Evolutionary conservation across 2,329 filamentous ascomycete species (phyloP).

Genomic region (Fusarium napiforme): DNA sequence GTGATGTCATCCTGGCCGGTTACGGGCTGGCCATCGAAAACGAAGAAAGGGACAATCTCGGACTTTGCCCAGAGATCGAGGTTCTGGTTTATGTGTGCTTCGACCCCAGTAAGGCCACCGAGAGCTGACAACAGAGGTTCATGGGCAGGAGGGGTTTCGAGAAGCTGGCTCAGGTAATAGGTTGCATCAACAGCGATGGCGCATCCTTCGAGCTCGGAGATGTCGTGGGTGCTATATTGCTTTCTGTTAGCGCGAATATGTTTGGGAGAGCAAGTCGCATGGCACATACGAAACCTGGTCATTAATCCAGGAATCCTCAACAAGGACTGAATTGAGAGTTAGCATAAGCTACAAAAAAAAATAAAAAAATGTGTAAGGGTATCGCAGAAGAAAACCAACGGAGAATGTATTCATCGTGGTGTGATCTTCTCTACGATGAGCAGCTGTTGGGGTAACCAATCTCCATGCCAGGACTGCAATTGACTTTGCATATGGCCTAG

Average conservation of each 20-base stretch:
- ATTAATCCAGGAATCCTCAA: conserved; percentile 54
- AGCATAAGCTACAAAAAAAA: conserved; percentile 26
- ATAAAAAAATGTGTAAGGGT: neutral
- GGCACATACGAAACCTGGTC: conserved; percentile 52
- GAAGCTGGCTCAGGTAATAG: conserved; percentile 84
- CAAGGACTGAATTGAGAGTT: conserved; percentile 47
- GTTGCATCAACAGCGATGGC: conserved; percentile 88
- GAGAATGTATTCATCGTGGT: conserved; percentile 3
- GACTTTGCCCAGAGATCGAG: conserved; percentile 76
- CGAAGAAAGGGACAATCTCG: conserved; percentile 82
- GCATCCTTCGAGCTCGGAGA: conserved; percentile 78
- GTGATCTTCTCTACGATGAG: conserved; percentile 4
- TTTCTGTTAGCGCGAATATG: conserved; percentile 36
- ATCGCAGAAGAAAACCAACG: conserved; percentile 1
- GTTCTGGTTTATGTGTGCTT: conserved; percentile 78
- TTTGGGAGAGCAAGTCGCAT: conserved; percentile 2
- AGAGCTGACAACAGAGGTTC: conserved; percentile 92
- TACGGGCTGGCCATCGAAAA: conserved; percentile 90
- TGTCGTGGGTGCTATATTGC: conserved; percentile 63
- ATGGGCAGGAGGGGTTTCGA: conserved; percentile 75
- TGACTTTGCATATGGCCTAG: conserved; percentile 25
- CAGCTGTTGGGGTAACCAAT: conserved; percentile 12
- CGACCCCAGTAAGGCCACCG: conserved; percentile 86
- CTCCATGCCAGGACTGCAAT: conserved; percentile 34
- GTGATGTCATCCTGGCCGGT: conserved; percentile 78